Evolutionary conservation across 2,329 filamentous ascomycete species (phyloP), one percentile per base, ranked within the genome.

Genomic region (Phoma sp.): DNA sequence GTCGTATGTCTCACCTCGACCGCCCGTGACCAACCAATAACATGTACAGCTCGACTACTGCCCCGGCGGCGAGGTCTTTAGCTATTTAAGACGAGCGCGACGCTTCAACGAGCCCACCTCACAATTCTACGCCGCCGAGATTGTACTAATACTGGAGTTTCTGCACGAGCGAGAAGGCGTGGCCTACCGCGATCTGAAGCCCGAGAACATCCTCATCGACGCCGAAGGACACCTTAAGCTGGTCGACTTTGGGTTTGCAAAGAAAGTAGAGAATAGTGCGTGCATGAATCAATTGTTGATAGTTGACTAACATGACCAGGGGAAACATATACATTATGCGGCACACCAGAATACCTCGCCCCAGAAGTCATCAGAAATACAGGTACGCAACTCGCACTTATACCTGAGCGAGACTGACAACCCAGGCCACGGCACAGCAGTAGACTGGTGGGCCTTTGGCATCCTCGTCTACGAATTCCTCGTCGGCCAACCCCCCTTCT

Each of bases 381-480:
- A 71, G 90, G 89, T 76, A 67, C 26, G 57, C 38, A 1, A 14
- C 1, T 12, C 12, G 15, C 15, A 21, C 1, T 2, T 15, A 14
- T 7, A 3, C 3, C 11, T 17, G 23, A 9, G 5, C 15, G 37
- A 29, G 39, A 37, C 65, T 73, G 38, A 72, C 59, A 42, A 32
- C 12, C 7, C 74, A 73, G 83, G 85, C 18, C 85, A 88, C 65
- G 84, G 85, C 47, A 82, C 83, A 39, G 89, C 90, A 12, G 90
- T 93, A 29, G 90, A 93, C 78, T 93, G 90, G 90, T 93, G 91
- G 91, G 90, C 91, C 0, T 81, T 95, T 62, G 91, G 91, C 21
- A 92, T 93, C 62, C 76, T 95, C 51, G 87, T 93, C 54, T 93
- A 92, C 74, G 91, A 95, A 71, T 93, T 93, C 69, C 78, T 93